These are phyloP conservation scores for Camelina sativa DNA, from an alignment of 345 rosid species.

Conservation along the genomic window DNA sequence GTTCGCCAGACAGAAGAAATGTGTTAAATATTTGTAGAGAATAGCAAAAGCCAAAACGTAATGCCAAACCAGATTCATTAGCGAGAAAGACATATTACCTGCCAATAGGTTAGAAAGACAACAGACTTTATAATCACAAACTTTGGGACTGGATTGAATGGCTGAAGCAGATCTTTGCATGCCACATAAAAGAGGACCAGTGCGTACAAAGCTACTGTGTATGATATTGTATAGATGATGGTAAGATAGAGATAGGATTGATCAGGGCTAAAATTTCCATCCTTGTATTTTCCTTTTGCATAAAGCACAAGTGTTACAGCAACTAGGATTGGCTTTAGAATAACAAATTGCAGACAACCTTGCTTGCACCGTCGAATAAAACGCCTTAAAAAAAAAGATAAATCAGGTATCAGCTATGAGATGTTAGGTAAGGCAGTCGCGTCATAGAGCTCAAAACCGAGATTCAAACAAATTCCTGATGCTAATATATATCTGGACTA, in stretches of 20 bases:
- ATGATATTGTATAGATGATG: slow-evolving; percentile 88
- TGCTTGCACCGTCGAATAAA: slow-evolving; percentile 98
- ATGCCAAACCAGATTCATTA: background rate
- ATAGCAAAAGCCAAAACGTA: background rate
- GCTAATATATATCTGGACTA: slow-evolving; percentile 10
- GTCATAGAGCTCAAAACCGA: background rate
- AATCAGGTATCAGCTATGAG: slow-evolving; percentile 16
- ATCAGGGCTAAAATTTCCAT: slow-evolving; percentile 91
- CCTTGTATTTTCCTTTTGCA: slow-evolving; percentile 93
- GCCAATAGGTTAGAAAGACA: slow-evolving; percentile 98
- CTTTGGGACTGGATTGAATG: slow-evolving; percentile 99
- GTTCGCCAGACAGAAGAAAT: slow-evolving; percentile 2
- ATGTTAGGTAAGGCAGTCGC: slow-evolving; percentile 27
- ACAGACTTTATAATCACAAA: slow-evolving; percentile 94
- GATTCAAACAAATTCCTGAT: background rate
- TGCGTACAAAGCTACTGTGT: slow-evolving; percentile 87
- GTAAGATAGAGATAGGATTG: slow-evolving; percentile 94
- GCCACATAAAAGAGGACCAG: slow-evolving; percentile 91
- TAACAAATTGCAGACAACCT: slow-evolving; percentile 98
- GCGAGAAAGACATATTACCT: slow-evolving; percentile 56
- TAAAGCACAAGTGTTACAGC: slow-evolving; percentile 87
- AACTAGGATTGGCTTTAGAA: slow-evolving; percentile 90
- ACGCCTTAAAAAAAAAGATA: slow-evolving; percentile 58
- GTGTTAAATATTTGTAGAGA: background rate
- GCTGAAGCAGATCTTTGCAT: slow-evolving; percentile 96